Evolutionary conservation across 1,139 yeast genomes (phyloP), one percentile per base, ranked within the genome.

Genomic region (Suhomyces anneliseae): DNA sequence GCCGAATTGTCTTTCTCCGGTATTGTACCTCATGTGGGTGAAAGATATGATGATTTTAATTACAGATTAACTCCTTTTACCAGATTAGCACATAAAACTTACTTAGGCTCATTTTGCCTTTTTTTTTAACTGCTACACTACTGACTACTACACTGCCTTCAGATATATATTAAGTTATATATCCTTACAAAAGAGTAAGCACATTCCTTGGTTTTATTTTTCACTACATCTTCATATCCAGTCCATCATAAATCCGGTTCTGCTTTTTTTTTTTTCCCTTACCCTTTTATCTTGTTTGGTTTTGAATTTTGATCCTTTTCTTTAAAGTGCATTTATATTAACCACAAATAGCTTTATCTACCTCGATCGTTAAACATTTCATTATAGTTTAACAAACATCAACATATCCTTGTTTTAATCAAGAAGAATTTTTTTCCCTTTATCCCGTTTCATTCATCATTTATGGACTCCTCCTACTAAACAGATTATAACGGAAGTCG

Each of bases 401-500:
- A 27, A 27, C 38, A 29, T 19, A 19, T 19, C 24, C 24, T 19
- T 19, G 24, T 19, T 19, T 19, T 19, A 19, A 19, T 19, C 24
- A 19, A 19, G 24, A 19, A 19, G 24, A 19, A 4, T 19, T 15
- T 27, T 34, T n/a, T 26, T 27, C 12, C 34, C 35, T 11, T 38
- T 33, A 40, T 24, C 32, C 36, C 27, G 29, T 36, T 38, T 37
- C 36, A 15, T 19, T 34, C 33, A 37, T 43, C 46, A 43, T 43
- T 43, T 46, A 46, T 46, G 49, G 46, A 43, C 46, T 40, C 42
- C 41, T 27, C 26, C 32, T 36, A 41, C 38, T 46, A 43, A 43
- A 33, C 42, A 39, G 49, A 44, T 43, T 43, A 38, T 46, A 46
- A 43, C 49, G 49, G 49, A 46, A 46, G 49, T 46, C 49, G 46